Evolutionary conservation across 2,329 filamentous ascomycete species (phyloP), one percentile per base, ranked within the genome.

Genomic region (Pestalotiopsis sp.): DNA sequence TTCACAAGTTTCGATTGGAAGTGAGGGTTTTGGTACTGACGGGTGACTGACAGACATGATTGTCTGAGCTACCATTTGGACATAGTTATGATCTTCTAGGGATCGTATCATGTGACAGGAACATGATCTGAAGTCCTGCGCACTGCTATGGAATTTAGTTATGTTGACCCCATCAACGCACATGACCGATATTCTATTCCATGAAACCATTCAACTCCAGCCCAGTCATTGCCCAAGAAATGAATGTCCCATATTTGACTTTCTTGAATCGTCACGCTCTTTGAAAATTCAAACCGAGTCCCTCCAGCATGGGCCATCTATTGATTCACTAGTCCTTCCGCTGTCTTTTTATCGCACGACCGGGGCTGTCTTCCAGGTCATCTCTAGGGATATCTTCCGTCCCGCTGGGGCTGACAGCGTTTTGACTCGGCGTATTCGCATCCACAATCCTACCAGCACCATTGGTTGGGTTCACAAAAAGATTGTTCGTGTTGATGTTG

Each of bases 381-480:
- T 83, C 79, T 12, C 84, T 79, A 17, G 75, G 73, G 23, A 87
- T 85, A 75, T 88, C 86, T 72, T 88, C 86, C 0, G 85, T 87
- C 2, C 79, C 82, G 0, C 81, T 81, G 12, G 84, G 80, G 69
- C 85, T 87, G 2, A 83, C 81, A 11, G 82, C 82, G 68, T 83
- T 77, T 25, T 80, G 76, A 52, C 73, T 78, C 3, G 77, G 75
- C 12, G 77, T 77, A n/a, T 75, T 75, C 17, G 75, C 75, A 69
- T 77, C 76, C 3, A 78, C 68, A 23, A 77, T 66, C 60, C 73
- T 69, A 14, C 72, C 61, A 13, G 58, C 68, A 1, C 70, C 56
- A 52, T 72, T 71, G 13, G 74, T 36, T 17, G 52, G 67, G 52
- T 72, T 71, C 11, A 25, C 49, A 20, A 41, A 58, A 17, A 64